A percentile compares a stretch with the other conserved stretches of the same genome.
These are phyloP conservation scores for Lentinula edodes DNA, from an alignment of 768 basidiomycete genomes.

Conservation along the genomic window DNA sequence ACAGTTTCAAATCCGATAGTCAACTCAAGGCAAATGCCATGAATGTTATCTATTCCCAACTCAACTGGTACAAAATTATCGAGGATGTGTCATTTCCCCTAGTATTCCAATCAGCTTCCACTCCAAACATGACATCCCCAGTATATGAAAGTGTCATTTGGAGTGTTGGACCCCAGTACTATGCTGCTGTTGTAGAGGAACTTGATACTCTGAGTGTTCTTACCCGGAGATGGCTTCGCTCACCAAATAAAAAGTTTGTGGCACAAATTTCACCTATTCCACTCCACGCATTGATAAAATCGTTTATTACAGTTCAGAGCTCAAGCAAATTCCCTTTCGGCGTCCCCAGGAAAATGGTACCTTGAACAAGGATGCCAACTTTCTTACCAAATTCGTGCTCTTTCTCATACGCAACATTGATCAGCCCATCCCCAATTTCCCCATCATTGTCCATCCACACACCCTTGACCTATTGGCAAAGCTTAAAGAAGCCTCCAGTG, in stretches of 20 bases:
- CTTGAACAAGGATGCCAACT: neutral
- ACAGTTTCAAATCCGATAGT: neutral
- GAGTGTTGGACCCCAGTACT: neutral
- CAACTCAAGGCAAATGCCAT: neutral
- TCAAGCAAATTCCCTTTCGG: neutral
- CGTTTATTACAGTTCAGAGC: neutral
- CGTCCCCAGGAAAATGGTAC: neutral
- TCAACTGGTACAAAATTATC: neutral
- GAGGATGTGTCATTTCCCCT: neutral
- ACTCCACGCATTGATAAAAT: too few relatives aligned
- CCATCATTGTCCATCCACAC: neutral
- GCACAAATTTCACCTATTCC: neutral
- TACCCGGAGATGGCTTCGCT: neutral
- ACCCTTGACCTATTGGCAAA: neutral
- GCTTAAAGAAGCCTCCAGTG: too few relatives aligned
- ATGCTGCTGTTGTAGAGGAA: too few relatives aligned
- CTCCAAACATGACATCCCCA: neutral
- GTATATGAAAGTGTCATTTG: neutral
- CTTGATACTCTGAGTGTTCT: neutral
- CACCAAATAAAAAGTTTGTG: neutral
- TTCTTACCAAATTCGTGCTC: neutral
- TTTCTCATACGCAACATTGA: neutral
- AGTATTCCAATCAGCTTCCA: neutral
- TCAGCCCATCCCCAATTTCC: neutral
- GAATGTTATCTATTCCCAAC: neutral